Evolutionary conservation across 179 eudicot genomes (phyloP), one percentile per base, ranked within the genome.

Genomic region (Carnegiea gigantea): DNA sequence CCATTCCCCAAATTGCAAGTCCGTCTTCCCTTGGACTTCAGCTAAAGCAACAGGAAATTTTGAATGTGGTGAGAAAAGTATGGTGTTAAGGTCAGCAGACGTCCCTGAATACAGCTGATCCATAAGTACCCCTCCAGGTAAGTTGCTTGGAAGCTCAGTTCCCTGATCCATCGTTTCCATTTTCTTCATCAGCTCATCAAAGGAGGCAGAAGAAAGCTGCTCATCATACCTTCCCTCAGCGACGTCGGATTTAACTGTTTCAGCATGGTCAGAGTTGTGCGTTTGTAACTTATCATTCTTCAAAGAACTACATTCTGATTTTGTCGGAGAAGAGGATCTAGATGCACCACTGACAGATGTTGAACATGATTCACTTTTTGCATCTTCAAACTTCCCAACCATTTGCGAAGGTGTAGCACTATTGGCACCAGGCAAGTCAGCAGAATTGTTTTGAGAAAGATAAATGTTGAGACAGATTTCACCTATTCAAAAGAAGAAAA

Each of bases 11-110:
- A 85, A 76, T 72, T 86, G 89, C 75, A 88, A 62, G 17, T 94
- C 95, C 18, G 97, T 84, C 71, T 88, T 89, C 67, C 90, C 90
- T 85, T 92, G 97, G 80, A 81, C 46, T 33, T 92, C 96, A 21
- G 89, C 80, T 75, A 87, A 67, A 20, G 88, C 75, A 78, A 78
- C 82, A 46, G 75, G 83, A 84, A 91, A 90, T 46, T 77, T 80
- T 10, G 98, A 95, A 70, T 94, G 91, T 9, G 95, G 94, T 28
- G 98, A 90, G 86, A 95, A 95, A 26, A 95, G 80, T 14, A 92
- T 28, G 15, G 91, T 71, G 77, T 95, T 95, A 80, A 95, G 83
- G 24, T 92, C 94, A 62, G 84, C 60, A 38, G 98, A 83, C 13
- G 97, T 21, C 84, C 78, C 78, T 53, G 82, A 82, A 84, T 88